Percentiles rank a stretch among this genome's conserved stretches.
These are phyloP conservation scores for Rhizopus stolonifer DNA, from an alignment of 371 early-diverging fungal species.

Conservation along the genomic window DNA sequence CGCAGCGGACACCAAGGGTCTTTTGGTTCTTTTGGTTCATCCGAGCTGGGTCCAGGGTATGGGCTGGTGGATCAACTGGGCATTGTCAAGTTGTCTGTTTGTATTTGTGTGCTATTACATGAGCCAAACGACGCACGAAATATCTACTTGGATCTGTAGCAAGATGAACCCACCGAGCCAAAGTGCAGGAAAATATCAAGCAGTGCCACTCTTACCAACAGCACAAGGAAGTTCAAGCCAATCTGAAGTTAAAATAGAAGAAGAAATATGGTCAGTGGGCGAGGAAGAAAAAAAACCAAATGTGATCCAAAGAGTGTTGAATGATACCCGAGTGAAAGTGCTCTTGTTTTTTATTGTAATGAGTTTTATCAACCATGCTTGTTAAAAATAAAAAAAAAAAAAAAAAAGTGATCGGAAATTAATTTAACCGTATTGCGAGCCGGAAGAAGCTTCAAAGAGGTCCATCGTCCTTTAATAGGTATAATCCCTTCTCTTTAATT, in stretches of 20 bases:
- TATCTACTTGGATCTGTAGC: constrained; percentile 39
- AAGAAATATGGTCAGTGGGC: constrained; percentile 3
- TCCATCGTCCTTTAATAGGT: too few species aligned
- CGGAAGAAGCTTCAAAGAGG: too few species aligned
- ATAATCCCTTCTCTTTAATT: too few species aligned
- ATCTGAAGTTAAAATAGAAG: neutral
- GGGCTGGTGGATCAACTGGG: constrained; percentile 62
- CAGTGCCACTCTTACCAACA: constrained; percentile 20
- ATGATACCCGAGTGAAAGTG: constrained; percentile 11
- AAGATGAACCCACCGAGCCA: neutral
- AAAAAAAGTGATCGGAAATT: too few species aligned
- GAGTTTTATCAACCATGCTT: constrained; percentile 7
- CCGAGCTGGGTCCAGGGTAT: constrained; percentile 32
- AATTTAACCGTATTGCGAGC: too few species aligned
- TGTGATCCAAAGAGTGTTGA: neutral
- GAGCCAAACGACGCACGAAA: constrained; percentile 51
- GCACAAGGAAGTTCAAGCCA: neutral
- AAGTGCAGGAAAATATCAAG: constrained; percentile 19
- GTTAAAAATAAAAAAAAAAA: neutral
- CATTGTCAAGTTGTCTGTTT: constrained; percentile 54
- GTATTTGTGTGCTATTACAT: constrained; percentile 53
- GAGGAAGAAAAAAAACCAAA: neutral
- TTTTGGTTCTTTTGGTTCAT: constrained; percentile 47
- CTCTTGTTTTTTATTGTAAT: constrained; percentile 9
- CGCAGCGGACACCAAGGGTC: constrained; percentile 70